Percentiles rank a stretch among this genome's conserved stretches.
These are phyloP conservation scores for Wickerhamiella vanderwaltii DNA, from an alignment of 805 yeast genomes.

Conservation along the genomic window DNA sequence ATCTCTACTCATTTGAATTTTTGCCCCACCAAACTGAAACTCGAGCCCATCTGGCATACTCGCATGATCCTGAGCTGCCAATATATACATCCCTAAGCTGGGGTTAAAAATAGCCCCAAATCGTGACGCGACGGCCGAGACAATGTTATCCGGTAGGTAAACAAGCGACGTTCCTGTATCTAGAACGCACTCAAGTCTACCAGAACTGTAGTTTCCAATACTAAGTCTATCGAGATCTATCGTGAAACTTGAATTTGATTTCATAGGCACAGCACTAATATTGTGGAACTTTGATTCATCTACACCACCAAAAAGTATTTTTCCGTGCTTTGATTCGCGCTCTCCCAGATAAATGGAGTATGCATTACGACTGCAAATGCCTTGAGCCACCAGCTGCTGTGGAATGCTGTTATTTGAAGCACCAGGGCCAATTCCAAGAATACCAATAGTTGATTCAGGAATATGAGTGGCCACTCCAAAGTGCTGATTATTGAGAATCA, in stretches of 20 bases:
- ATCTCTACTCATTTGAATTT: slow-evolving; percentile 36
- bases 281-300: slow-evolving; percentile 52
- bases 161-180: slow-evolving; percentile 48
- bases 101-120: slow-evolving; percentile 33
- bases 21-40: slow-evolving; percentile 42
- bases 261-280: slow-evolving; percentile 37
- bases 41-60: slow-evolving; percentile 21
- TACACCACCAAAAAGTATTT: slow-evolving; percentile 60
- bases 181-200: slow-evolving; percentile 31
- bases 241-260: slow-evolving; percentile 16
- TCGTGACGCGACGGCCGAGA: slow-evolving; percentile 25
- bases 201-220: slow-evolving; percentile 11
- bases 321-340: slow-evolving; percentile 32
- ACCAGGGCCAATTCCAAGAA: slow-evolving; percentile 25
- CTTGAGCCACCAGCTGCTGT: slow-evolving; percentile 40
- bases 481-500: slow-evolving; percentile 39
- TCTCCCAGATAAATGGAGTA: slow-evolving; percentile 53
- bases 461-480: slow-evolving; percentile 65
- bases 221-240: slow-evolving; percentile 20
- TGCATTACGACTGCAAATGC: slow-evolving; percentile 41
- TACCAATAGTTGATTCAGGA: slow-evolving; percentile 46
- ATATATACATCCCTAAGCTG: slow-evolving; percentile 32
- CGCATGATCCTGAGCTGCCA: slow-evolving; percentile 27
- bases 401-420: slow-evolving; percentile 50
- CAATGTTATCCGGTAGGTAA: slow-evolving; percentile 34